Percentiles rank a stretch among this genome's conserved stretches.
phyloP scores from a whole-genome alignment of 768 basidiomycete species.

The Gloeopeniophorella convolvens region DNA sequence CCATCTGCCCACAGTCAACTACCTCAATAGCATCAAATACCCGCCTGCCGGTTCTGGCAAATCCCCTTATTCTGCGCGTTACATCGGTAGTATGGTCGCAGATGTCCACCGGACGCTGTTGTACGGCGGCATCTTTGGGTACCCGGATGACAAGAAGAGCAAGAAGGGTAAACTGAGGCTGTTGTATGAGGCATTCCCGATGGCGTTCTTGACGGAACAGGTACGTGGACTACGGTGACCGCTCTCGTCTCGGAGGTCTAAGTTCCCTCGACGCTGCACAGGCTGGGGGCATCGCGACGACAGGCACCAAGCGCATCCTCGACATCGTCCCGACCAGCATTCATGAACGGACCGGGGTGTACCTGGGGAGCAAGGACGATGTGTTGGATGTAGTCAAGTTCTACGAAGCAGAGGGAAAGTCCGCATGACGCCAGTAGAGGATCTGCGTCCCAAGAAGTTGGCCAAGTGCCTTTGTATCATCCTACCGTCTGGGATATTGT shows the following conservation, averaged over 20 bases:
- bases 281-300: conserved; percentile 96
- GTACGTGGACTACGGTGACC: conserved; percentile 33
- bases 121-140: conserved; percentile 98
- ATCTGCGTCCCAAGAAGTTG: not conserved
- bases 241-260: conserved; percentile 2
- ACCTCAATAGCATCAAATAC: conserved; percentile 89
- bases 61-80: conserved; percentile 82
- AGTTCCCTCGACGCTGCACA: conserved; percentile 31
- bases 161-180: conserved; percentile 92
- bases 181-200: conserved; percentile 96
- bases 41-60: conserved; percentile 71
- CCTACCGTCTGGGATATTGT: not conserved
- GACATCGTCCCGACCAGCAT: conserved; percentile 84
- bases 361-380: conserved; percentile 90
- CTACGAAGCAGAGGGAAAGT: conserved; percentile 42
- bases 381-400: conserved; percentile 86
- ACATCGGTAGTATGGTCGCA: conserved; percentile 99
- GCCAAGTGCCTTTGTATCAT: not conserved
- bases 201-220: conserved; percentile 94
- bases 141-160: conserved; percentile 96
- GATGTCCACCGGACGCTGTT: conserved; percentile 95
- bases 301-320: conserved; percentile 87
- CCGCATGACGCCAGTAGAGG: not conserved
- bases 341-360: conserved; percentile 90
- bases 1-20: conserved; percentile 69